These are phyloP conservation scores for Lactarius sp. DNA, from an alignment of 768 basidiomycete genomes.

Conservation along the genomic window DNA sequence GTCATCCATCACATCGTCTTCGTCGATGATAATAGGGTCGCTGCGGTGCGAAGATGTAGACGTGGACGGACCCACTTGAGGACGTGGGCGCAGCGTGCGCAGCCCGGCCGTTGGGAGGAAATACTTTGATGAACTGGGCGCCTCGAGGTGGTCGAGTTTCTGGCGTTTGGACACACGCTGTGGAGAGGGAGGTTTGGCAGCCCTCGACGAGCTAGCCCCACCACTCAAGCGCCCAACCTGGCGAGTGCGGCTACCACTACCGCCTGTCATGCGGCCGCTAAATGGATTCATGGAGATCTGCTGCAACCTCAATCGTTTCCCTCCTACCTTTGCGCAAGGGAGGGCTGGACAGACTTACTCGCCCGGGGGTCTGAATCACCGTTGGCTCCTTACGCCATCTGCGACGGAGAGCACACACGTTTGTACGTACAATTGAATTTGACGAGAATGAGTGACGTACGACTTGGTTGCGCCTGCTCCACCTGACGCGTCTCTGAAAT, in stretches of 20 bases:
- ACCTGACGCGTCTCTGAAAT: constrained; percentile 16
- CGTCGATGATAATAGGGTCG: constrained; percentile 10
- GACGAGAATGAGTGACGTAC: constrained; percentile 1
- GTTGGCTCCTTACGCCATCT: constrained; percentile 9
- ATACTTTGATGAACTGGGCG: background rate
- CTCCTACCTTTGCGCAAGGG: background rate
- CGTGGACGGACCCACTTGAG: background rate
- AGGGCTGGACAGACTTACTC: constrained; percentile 4
- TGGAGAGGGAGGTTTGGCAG: background rate
- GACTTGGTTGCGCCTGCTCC: background rate
- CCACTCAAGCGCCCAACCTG: background rate
- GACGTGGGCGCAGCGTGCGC: background rate
- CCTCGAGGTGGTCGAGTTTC: background rate
- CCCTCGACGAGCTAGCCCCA: background rate
- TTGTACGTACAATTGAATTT: background rate
- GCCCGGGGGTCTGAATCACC: constrained; percentile 2
- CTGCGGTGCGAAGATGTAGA: background rate
- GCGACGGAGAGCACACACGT: background rate
- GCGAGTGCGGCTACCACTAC: background rate
- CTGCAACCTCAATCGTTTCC: background rate
- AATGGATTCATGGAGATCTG: constrained; percentile 5
- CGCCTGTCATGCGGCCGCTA: constrained; percentile 2
- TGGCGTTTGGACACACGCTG: constrained; percentile 2
- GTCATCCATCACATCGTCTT: constrained; percentile 4
- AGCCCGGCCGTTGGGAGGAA: background rate